Conservation (phyloP, 257 asterid genomes). For the Marsdenia floribunda region DNA sequence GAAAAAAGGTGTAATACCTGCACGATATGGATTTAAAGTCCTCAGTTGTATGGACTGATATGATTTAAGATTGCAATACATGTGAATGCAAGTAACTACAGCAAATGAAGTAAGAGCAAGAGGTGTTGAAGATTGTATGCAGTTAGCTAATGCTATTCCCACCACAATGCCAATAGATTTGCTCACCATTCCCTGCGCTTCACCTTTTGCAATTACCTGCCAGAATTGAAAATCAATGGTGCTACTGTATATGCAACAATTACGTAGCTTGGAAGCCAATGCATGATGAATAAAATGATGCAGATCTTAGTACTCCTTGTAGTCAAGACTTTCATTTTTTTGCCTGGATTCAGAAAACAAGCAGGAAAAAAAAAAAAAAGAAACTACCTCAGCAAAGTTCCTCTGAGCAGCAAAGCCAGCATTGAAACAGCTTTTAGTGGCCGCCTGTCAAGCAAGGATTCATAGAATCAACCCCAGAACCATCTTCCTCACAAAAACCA, state of each 20-base stretch:
- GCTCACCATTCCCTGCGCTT: slow-evolving; percentile 99
- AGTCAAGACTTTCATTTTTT: neutral
- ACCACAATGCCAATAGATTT: slow-evolving; percentile 84
- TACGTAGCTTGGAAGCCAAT: neutral
- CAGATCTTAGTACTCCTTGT: neutral
- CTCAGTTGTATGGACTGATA: slow-evolving; percentile 95
- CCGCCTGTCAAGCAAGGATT: slow-evolving; percentile 51
- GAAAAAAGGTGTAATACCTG: slow-evolving; percentile 50
- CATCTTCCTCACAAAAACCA: neutral
- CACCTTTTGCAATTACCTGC: slow-evolving; percentile 99
- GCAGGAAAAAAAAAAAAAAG: neutral
- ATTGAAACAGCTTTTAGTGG: slow-evolving; percentile 94
- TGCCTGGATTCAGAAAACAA: neutral
- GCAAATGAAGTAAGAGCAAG: slow-evolving; percentile 86
- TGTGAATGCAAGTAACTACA: slow-evolving; percentile 83
- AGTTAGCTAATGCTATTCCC: slow-evolving; percentile 82
- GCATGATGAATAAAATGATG: neutral
- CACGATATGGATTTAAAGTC: slow-evolving; percentile 97
- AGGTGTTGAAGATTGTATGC: slow-evolving; percentile 75
- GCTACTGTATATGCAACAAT: slow-evolving; percentile 9
- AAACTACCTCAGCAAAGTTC: slow-evolving; percentile 86
- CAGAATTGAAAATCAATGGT: slow-evolving; percentile 20
- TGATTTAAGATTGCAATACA: slow-evolving; percentile 97
- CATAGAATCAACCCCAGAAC: neutral
- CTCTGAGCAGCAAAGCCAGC: slow-evolving; percentile 99